These are phyloP conservation scores for Penicillium waksmanii DNA, from an alignment of 495 filamentous ascomycete species.

Conservation along the genomic window DNA sequence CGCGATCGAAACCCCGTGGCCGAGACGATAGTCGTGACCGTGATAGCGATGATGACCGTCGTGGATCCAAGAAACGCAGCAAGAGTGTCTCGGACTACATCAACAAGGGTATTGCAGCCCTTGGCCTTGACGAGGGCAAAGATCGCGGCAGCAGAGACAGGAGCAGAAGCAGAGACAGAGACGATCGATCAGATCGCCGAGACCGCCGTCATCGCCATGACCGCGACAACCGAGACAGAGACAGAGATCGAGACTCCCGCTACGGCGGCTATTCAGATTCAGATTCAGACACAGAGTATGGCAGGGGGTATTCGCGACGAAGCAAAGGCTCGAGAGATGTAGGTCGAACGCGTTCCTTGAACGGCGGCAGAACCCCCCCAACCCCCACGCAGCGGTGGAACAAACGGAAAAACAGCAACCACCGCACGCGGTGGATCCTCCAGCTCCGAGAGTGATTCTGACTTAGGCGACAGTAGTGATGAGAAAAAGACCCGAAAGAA, in stretches of 20 bases:
- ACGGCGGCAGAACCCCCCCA: constrained; percentile 25
- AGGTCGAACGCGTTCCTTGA: constrained; percentile 43
- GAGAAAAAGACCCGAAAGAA: constrained; percentile 76
- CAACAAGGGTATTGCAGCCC: constrained; percentile 55
- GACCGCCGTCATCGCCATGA: constrained; percentile 12
- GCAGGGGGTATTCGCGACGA: constrained; percentile 47
- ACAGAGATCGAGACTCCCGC: constrained; percentile 20
- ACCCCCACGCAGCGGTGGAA: constrained; percentile 20
- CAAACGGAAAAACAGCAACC: background rate
- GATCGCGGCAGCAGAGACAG: constrained; percentile 34
- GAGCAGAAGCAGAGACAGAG: constrained; percentile 22
- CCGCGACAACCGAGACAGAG: constrained; percentile 26
- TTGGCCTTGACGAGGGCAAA: constrained; percentile 53
- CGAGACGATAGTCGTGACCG: constrained; percentile 46
- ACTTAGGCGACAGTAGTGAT: constrained; percentile 74
- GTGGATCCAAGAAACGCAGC: constrained; percentile 51
- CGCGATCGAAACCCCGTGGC: constrained; percentile 61
- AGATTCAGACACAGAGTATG: constrained; percentile 60
- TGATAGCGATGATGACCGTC: constrained; percentile 44
- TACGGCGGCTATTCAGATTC: constrained; percentile 42
- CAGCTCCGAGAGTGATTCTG: constrained; percentile 55
- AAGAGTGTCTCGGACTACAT: constrained; percentile 62
- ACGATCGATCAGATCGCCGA: constrained; percentile 11
- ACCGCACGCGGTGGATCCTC: background rate
- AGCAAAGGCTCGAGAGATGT: constrained; percentile 55